Evolutionary conservation across 2,329 filamentous ascomycete genomes (phyloP).

Genomic region (Periconia digitata): DNA sequence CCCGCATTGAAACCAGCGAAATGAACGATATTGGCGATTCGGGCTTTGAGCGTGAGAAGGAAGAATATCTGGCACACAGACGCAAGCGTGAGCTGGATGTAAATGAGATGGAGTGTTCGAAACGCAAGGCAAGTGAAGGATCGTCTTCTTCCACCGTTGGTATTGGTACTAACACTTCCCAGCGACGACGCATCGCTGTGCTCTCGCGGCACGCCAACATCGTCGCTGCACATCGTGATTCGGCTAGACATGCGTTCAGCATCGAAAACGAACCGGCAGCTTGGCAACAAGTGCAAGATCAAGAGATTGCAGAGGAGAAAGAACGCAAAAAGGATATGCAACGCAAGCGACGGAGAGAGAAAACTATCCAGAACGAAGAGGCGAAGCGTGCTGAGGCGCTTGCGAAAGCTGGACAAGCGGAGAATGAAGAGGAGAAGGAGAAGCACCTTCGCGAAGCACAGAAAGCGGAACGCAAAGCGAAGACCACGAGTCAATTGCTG

Average conservation of each 20-base stretch:
- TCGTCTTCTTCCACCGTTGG: background rate
- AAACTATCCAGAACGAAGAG: conserved; percentile 84
- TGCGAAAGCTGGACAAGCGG: conserved; percentile 73
- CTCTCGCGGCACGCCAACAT: conserved; percentile 59
- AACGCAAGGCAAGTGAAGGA: conserved; percentile 56
- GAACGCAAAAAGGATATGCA: conserved; percentile 99
- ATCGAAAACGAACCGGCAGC: conserved; percentile 78
- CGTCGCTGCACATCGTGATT: conserved; percentile 67
- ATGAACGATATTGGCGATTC: conserved; percentile 59
- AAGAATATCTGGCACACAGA: conserved; percentile 56
- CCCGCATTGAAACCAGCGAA: conserved; percentile 58
- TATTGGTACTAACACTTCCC: conserved; percentile 13
- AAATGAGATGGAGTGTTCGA: conserved; percentile 62
- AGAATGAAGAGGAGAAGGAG: conserved; percentile 79
- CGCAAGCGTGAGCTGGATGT: conserved; percentile 72
- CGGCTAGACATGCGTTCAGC: conserved; percentile 75
- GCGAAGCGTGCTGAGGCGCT: conserved; percentile 82
- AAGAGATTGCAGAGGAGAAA: conserved; percentile 91
- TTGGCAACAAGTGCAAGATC: conserved; percentile 81
- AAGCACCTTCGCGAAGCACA: conserved; percentile 84
- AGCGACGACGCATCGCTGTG: conserved; percentile 63
- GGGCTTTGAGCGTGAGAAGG: conserved; percentile 54
- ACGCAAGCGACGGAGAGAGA: conserved; percentile 90
- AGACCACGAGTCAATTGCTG: conserved; percentile 83
- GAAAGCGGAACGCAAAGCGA: conserved; percentile 88